Evolutionary conservation across 2,329 filamentous ascomycete species (phyloP), one percentile per base, ranked within the genome.

Genomic region (Didymellaceae sp.): DNA sequence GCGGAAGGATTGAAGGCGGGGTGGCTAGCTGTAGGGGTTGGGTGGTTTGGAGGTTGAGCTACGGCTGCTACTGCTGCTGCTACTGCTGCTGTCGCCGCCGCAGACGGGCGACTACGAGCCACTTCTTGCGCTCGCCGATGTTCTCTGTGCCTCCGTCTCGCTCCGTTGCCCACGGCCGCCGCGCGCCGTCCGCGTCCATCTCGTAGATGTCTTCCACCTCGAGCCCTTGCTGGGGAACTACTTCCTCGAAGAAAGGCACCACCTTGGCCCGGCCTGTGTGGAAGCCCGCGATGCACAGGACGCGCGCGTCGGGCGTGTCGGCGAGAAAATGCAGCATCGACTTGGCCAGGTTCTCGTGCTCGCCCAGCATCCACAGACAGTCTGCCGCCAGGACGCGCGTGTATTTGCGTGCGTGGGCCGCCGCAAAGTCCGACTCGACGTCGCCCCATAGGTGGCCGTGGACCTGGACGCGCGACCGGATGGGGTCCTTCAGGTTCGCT

Each of bases 291-390:
- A 90, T 78, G n/a, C 86, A 82, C 74, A 86, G 84, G 41, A 85
- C 81, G 25, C 82, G 76, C 2, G 84, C 81, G 10, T 62, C 68
- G 1, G 73, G 60, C 3, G 65, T 70, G 5, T 65, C 65, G 1
- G 68, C 73, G 14, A 90, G 75, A 65, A 90, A 88, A 71, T 84
- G 83, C 5, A 78, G 71, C 65, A 90, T 83, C 18, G 86, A 88
- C 32, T 66, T 71, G 37, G 80, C 80, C 20, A 91, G 78, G 68
- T 86, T 87, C n/a, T 72, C 78, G 70, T 91, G 88, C 75, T 90
- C 82, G 76, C 80, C 81, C 1, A 84, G 82, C 85, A 90, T 89
- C 87, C 88, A 91, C 48, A 89, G 79, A 63, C 87, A 90, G 72
- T 91, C 87, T 55, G 86, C 85, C 0, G 84, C 85, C n/a, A 90